Conservation (phyloP, 441 rosid species). For the Pelargonium exstipulatum region DNA sequence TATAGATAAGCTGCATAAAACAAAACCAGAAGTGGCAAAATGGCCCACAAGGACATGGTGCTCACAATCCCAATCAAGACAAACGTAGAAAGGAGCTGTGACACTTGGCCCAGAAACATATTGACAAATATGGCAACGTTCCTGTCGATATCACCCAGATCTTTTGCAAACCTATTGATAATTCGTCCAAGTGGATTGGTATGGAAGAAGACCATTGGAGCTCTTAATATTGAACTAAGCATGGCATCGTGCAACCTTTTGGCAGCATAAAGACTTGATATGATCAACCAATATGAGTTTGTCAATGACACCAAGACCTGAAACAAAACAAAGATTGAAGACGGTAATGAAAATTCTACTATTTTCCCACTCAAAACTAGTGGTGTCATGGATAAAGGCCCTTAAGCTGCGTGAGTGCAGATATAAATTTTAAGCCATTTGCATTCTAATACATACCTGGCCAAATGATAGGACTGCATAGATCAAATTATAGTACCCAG, state of each 20-base stretch:
- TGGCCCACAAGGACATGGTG: constrained; percentile 98
- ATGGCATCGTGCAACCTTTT: constrained; percentile 84
- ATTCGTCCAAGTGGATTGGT: constrained; percentile 92
- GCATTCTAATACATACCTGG: constrained; percentile 54
- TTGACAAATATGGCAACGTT: constrained; percentile 69
- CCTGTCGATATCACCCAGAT: constrained; percentile 89
- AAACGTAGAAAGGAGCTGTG: constrained; percentile 89
- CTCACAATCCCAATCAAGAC: constrained; percentile 88
- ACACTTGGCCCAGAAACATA: constrained; percentile 75
- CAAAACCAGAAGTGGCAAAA: constrained; percentile 87
- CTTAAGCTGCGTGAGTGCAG: not conserved
- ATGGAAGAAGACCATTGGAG: constrained; percentile 97
- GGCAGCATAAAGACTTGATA: constrained; percentile 86
- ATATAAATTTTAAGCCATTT: constrained; percentile 2
- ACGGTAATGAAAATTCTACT: not conserved
- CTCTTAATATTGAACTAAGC: constrained; percentile 81
- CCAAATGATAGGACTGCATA: constrained; percentile 74
- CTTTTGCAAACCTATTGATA: constrained; percentile 95
- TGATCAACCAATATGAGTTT: constrained; percentile 88
- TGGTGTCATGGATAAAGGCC: not conserved
- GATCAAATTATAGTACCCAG: constrained; percentile 64
- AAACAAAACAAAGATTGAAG: constrained; percentile 18
- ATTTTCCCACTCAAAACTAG: not conserved
- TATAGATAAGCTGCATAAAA: constrained; percentile 91
- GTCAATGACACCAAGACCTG: constrained; percentile 79